Evolutionary conservation across 768 basidiomycete species (phyloP), one percentile per base, ranked within the genome.

Genomic region (Tricholomella constricta): DNA sequence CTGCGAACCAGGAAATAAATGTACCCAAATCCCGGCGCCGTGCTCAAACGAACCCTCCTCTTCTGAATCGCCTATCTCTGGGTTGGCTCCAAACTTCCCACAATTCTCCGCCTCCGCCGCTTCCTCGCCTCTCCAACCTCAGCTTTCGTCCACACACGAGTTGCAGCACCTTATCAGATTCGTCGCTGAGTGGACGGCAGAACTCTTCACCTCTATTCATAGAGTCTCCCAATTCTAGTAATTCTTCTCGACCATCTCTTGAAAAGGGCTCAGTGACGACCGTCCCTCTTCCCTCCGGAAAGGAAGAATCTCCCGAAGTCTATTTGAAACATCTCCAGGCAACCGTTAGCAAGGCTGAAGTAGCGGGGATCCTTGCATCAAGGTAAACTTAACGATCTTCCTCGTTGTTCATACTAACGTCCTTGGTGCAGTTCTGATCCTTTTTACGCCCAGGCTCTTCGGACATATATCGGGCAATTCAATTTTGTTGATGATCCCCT

Each of bases 401-500:
- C 48, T 32, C 14, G 38, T 56, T 58, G 50, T 42, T 43, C 22
- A n/a, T 44, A 43, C 32, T 27, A 37, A 50, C 23, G 23, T 12
- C 41, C 35, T 42, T 31, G 45, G 11, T 17, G 26, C 56, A 97
- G 95, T 61, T 76, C 81, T 35, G 91, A 94, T 52, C 63, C 73
- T 4, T 88, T 94, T 49, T 81, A 95, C 66, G 66, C 74, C 3
- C 72, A 78, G 49, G 88, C 94, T 3, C 78, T 98, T 45, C 77
- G 78, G 51, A 63, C 78, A 11, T 95, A 92, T 66, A 80, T 98
- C 55, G 73, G 74, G 41, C 79, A 78, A 37, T 98, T 98, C 66
- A 79, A 87, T 58, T 97, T 98, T 64, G 68, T 69, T 15, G 76
- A 80, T 41, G 85, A 93, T 61, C 89, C 97, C 9, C 78, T 99